phyloP scores from a whole-genome alignment of 441 rosid genomes.

The Flueggea neowawraea region DNA sequence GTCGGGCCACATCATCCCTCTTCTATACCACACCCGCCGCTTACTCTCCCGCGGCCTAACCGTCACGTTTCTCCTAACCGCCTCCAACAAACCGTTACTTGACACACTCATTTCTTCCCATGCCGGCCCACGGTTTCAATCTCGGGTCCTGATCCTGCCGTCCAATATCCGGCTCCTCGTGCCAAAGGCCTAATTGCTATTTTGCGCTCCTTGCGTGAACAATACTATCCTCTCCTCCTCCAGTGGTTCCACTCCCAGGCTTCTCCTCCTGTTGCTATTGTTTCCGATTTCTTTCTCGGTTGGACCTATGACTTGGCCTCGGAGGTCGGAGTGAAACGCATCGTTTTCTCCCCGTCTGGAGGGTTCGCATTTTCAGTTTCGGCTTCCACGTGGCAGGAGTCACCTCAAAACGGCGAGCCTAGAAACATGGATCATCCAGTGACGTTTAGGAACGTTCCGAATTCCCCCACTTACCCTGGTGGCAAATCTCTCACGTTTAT shows the following conservation, averaged over 20 bases:
- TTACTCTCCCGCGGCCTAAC: conserved; percentile 40
- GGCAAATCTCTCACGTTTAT: conserved; percentile 36
- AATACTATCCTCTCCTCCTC: too few relatives aligned
- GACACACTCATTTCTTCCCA: conserved; percentile 28
- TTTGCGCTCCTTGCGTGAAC: too few relatives aligned
- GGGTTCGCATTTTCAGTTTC: too few relatives aligned
- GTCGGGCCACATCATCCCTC: conserved; percentile 56
- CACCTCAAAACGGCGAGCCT: too few relatives aligned
- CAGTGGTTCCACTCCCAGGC: too few relatives aligned
- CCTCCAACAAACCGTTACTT: conserved; percentile 31
- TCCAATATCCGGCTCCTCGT: too few relatives aligned
- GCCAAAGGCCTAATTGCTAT: too few relatives aligned
- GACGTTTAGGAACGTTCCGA: conserved; percentile 26
- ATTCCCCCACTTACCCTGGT: conserved; percentile 28
- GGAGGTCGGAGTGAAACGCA: conserved; percentile 29
- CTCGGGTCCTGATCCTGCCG: conserved; percentile 26
- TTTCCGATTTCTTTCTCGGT: conserved; percentile 64
- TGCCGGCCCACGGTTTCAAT: conserved; percentile 20
- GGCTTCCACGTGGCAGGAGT: too few relatives aligned
- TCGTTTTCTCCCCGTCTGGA: conserved; percentile 38
- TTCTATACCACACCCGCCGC: conserved; percentile 50
- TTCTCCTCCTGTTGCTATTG: conserved; percentile 8
- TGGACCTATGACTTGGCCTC: conserved; percentile 48
- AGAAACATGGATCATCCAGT: conserved; percentile 3
- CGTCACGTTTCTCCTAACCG: conserved; percentile 41